Evolutionary conservation across 148 eudicot species (phyloP), one percentile per base, ranked within the genome.

Genomic region (Diospyros lotus): DNA sequence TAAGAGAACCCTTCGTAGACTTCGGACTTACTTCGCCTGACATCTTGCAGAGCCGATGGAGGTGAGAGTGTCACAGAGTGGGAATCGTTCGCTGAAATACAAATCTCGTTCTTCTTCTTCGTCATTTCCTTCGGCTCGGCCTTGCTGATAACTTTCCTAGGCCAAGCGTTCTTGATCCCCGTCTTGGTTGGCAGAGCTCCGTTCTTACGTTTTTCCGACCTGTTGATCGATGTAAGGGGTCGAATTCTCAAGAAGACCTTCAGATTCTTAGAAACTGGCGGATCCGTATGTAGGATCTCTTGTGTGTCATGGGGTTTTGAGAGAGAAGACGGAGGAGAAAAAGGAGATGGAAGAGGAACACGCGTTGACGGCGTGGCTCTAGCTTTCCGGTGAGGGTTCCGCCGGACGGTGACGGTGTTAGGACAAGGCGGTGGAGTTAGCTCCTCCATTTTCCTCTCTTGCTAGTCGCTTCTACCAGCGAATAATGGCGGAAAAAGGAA

Each of bases 341-440:
- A 41, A 4, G 76, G 83, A 51, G 48, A 64, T 0, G 75, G 75
- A 46, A 79, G 59, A n/a, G 77, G 80, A 39, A 79, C 71, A n/a
- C 69, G 62, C 70, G 87, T 48, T 4, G 86, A 65, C 0, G 93
- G 88, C 0, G 91, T 86, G 0, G 91, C 74, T 2, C 97, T 78
- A 1, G 90, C 98, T 48, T 74, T 79, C 1, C 96, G 93, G 18
- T 9, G 88, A 3, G 98, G 98, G 67, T 93, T 93, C 2, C 98
- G 87, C 8, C 98, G 93, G 66, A 89, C 66, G 41, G 89, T 90
- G 55, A 89, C 80, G 39, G 92, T 85, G 65, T 44, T 58, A 1
- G 91, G 88, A 56, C 86, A 82, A 61, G 81, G 73, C 45, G 85
- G 82, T 7, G 89, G 86, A 28, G 76, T 81, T 18, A 64, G 64